Evolutionary conservation across 768 basidiomycete species (phyloP).

Genomic region (Rossbeevera mucosa): DNA sequence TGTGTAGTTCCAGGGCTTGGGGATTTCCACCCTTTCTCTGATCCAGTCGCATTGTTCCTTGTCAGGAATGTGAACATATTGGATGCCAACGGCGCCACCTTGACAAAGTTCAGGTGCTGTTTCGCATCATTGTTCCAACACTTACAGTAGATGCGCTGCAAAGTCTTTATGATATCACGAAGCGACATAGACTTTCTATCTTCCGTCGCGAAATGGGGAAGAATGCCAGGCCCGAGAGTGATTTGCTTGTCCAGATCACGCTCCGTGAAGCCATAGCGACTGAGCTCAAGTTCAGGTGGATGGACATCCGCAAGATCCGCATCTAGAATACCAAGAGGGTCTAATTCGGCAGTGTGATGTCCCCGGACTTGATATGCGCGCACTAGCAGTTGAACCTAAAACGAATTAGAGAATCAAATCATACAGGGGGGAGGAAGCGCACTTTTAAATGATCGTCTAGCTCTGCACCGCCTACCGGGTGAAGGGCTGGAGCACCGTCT

Average conservation of each 20-base stretch:
- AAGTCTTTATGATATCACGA: constrained; percentile 84
- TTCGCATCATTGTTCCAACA: constrained; percentile 6
- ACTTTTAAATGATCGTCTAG: constrained; percentile 95
- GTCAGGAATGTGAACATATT: constrained; percentile 95
- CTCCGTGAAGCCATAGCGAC: constrained; percentile 93
- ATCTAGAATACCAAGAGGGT: constrained; percentile 91
- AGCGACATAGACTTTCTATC: constrained; percentile 86
- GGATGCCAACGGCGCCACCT: constrained; percentile 87
- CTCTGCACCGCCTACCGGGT: constrained; percentile 65
- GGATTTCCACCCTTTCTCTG: constrained; percentile 90
- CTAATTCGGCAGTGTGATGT: constrained; percentile 92
- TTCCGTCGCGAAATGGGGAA: constrained; percentile 89
- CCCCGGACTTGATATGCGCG: constrained; percentile 99
- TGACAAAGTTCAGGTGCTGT: constrained; percentile 6
- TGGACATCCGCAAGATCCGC: constrained; percentile 74
- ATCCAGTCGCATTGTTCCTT: constrained; percentile 99
- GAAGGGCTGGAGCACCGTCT: constrained; percentile 76
- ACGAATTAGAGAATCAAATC: background rate
- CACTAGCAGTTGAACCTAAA: constrained; percentile 92
- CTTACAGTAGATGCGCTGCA: constrained; percentile 93
- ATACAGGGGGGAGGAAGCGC: constrained; percentile 11
- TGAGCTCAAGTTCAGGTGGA: constrained; percentile 90
- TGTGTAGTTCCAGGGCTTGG: constrained; percentile 96
- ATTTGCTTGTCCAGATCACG: constrained; percentile 94
- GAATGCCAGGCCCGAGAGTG: constrained; percentile 89